These are phyloP conservation scores for Ogataea neopini DNA, from an alignment of 805 yeast genomes.

Conservation along the genomic window DNA sequence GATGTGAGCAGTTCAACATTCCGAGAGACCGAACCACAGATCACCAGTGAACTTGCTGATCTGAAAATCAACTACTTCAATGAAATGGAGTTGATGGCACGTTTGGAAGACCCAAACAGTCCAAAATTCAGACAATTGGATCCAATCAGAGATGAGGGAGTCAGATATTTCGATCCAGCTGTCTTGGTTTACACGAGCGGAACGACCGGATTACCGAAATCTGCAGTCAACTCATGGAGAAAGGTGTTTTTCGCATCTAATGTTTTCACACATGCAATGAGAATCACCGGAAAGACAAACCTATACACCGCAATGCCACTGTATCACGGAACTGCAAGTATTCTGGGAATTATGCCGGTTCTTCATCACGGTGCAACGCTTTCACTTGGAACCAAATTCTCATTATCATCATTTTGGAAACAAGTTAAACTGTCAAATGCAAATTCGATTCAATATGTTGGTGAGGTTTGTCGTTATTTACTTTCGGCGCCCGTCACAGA, in stretches of 20 bases:
- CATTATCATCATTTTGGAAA: constrained; percentile 85
- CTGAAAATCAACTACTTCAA: constrained; percentile 22
- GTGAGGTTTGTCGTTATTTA: constrained; percentile 89
- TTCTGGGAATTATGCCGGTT: constrained; percentile 74
- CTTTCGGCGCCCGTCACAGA: constrained; percentile 49
- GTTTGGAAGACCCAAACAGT: constrained; percentile 29
- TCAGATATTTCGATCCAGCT: constrained; percentile 61
- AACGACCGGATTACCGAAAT: constrained; percentile 92
- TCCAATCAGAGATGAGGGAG: constrained; percentile 55
- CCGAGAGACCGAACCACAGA: constrained; percentile 41
- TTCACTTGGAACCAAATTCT: constrained; percentile 78
- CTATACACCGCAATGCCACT: constrained; percentile 93
- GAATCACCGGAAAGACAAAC: constrained; percentile 52
- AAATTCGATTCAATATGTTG: constrained; percentile 89
- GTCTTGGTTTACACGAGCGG: constrained; percentile 88
- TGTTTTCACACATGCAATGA: constrained; percentile 69
- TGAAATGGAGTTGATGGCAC: constrained; percentile 19
- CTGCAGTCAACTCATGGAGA: constrained; percentile 92
- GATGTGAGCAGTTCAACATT: constrained; percentile 53
- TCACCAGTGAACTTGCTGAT: constrained; percentile 38
- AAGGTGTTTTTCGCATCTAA: constrained; percentile 72
- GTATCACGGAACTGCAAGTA: constrained; percentile 92
- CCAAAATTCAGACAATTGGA: constrained; percentile 58
- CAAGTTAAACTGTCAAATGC: constrained; percentile 73
- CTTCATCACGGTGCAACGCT: constrained; percentile 66